Base-by-base conservation (phyloP, 192 early-diverging fungal species). In the Podila verticillata region DNA sequence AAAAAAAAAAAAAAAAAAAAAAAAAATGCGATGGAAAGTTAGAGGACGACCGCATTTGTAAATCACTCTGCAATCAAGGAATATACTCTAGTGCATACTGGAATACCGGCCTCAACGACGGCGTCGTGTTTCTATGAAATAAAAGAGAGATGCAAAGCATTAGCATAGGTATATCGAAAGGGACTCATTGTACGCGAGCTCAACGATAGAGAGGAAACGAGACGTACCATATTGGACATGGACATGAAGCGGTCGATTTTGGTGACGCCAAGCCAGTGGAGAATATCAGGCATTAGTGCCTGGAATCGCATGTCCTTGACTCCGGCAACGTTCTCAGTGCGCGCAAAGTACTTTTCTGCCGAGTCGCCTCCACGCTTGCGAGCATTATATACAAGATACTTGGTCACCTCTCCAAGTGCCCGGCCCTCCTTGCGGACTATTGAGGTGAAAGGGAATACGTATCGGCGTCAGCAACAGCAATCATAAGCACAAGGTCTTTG, bases 341-440 rank as follows among this genome's bases (percentile, higher is more conserved):
- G 88, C 68, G 91, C 74, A 74, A 98, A 98, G 85, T 98, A 98
- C 60, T 91, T 91, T 31, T 89, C 89, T 0, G 96, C 96, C 0
- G 94, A 94, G 74, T 98, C 96, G 48, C 95, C 95, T 69, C 90
- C 92, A 39, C 92, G 84, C 85, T 96, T 96, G 68, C 96, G 90
- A 4, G 95, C 96, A 83, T 97, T 97, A 83, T 97, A 98, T 0
- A 98, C 96, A 28, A 97, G 84, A 64, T 98, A 98, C 81, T 98
- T 98, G 39, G 95, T 97, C 20, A 98, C 95, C 77, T 98, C 96
- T 63, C 96, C 96, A 62, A 98, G 81, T 7, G 95, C 95, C 28
- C 96, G 87, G 15, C 96, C 96, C 86, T 98, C 96, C 72, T 98
- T 98, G 61, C 96, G 90, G 86, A 96, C 87, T 44, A 17, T 44